Evolutionary conservation across 208 protist species (phyloP).

Genomic region (Leishmania tropica): DNA sequence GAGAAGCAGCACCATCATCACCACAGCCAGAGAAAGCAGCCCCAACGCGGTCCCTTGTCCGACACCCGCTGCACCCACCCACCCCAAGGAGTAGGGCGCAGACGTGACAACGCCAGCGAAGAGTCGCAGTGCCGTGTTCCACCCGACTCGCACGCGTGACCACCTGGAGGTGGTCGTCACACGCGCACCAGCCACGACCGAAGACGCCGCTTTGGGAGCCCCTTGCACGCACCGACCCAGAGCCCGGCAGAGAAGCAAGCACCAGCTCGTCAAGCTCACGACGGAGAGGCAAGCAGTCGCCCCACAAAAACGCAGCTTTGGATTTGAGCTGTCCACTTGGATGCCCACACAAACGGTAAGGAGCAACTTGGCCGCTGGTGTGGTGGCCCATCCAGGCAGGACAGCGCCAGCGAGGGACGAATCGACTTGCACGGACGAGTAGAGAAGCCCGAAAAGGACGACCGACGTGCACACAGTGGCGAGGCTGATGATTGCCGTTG

Average conservation of each 20-base stretch:
- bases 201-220: neutral
- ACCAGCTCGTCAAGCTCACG: constrained; percentile 17
- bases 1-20: constrained; percentile 5
- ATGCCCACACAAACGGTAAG: neutral
- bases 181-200: neutral
- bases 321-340: neutral
- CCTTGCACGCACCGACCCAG: neutral
- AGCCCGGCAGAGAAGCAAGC: constrained; percentile 1
- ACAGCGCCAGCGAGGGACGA: neutral
- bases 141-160: neutral
- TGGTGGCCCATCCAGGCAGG: constrained; percentile 5
- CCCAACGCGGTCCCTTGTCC: constrained; percentile 19
- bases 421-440: neutral
- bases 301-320: neutral
- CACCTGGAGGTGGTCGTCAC: neutral
- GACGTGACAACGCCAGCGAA: constrained; percentile 1
- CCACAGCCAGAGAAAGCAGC: constrained; percentile 13
- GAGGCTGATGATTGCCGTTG: neutral
- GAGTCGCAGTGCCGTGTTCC: neutral
- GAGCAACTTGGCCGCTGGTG: neutral
- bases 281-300: neutral
- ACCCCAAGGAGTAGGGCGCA: constrained; percentile 21
- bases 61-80: constrained; percentile 11
- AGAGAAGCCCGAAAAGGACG: neutral
- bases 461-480: constrained; percentile 1